Percentiles rank a stretch among this genome's conserved stretches.
phyloP scores from a whole-genome alignment of 192 early-diverging fungal genomes.

The Podila verticillata region DNA sequence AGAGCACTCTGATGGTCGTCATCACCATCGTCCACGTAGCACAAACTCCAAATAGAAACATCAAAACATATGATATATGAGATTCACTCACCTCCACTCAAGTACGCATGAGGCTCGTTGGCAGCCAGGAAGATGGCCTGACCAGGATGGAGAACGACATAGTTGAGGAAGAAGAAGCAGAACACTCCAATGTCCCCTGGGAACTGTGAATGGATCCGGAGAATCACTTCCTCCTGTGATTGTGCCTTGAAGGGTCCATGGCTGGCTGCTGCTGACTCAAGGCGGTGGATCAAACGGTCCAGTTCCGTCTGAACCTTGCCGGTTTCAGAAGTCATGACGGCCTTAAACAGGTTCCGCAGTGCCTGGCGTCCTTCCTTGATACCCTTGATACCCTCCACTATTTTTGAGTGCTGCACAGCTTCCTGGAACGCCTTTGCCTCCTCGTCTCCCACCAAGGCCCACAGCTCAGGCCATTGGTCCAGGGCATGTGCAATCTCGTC shows the following conservation, averaged over 20 bases:
- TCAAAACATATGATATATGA: not conserved
- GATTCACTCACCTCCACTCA: slow-evolving; percentile 77
- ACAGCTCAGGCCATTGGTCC: slow-evolving; percentile 82
- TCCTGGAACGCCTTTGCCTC: slow-evolving; percentile 55
- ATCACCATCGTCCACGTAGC: too few species aligned
- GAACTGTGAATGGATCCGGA: slow-evolving; percentile 82
- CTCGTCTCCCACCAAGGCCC: slow-evolving; percentile 67
- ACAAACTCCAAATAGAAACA: not conserved
- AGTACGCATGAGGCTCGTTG: slow-evolving; percentile 97
- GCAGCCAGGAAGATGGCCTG: slow-evolving; percentile 95
- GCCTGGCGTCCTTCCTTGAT: slow-evolving; percentile 51
- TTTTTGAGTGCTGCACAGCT: slow-evolving; percentile 51
- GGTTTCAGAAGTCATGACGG: slow-evolving; percentile 64
- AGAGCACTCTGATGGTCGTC: not conserved
- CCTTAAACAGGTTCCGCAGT: slow-evolving; percentile 64
- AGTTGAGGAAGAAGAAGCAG: slow-evolving; percentile 90
- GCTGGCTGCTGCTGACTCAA: slow-evolving; percentile 19
- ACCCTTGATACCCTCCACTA: slow-evolving; percentile 37
- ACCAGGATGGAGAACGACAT: slow-evolving; percentile 80
- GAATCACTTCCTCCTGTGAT: slow-evolving; percentile 70
- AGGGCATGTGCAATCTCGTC: slow-evolving; percentile 76
- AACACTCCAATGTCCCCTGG: slow-evolving; percentile 93
- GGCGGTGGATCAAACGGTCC: slow-evolving; percentile 61
- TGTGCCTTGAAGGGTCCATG: slow-evolving; percentile 13
- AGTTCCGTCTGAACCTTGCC: slow-evolving; percentile 64